Evolutionary conservation across 2,329 filamentous ascomycete species (phyloP).

Genomic region (Claviceps africana): DNA sequence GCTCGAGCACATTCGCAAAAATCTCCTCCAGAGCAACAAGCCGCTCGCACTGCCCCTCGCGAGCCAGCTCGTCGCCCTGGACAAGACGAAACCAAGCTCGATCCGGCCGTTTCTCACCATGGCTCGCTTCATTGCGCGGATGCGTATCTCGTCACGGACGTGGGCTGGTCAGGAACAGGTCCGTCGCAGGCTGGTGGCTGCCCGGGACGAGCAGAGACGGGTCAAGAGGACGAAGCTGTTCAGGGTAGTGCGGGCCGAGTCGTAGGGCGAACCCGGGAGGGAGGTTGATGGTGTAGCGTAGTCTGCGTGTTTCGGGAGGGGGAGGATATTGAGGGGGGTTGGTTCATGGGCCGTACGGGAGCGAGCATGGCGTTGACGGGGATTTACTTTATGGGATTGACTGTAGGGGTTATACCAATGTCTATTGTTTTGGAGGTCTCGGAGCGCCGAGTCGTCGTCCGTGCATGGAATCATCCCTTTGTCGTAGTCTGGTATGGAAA

Average conservation of each 20-base stretch:
- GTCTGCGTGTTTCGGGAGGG: too few relatives aligned
- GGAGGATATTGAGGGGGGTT: too few relatives aligned
- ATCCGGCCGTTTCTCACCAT: constrained; percentile 32
- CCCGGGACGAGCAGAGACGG: constrained; percentile 32
- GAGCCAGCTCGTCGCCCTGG: constrained; percentile 3
- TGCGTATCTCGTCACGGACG: constrained; percentile 30
- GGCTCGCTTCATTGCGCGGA: constrained; percentile 39
- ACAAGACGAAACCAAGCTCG: constrained; percentile 14
- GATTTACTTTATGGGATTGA: not conserved
- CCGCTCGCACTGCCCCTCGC: constrained; percentile 18
- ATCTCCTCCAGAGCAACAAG: constrained; percentile 25
- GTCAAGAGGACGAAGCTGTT: constrained; percentile 28
- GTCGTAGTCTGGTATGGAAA: too few relatives aligned
- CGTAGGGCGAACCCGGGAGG: not conserved
- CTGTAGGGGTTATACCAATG: not conserved
- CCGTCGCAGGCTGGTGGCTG: constrained; percentile 32
- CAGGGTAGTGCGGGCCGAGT: constrained; percentile 21
- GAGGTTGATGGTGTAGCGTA: too few relatives aligned
- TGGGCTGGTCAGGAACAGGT: constrained; percentile 40
- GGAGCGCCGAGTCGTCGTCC: too few relatives aligned
- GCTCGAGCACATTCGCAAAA: constrained; percentile 59
- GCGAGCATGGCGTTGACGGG: not conserved
- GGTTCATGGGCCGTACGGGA: not conserved
- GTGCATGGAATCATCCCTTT: too few relatives aligned
- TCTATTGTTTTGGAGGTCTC: too few relatives aligned